Percentiles rank a stretch among this genome's conserved stretches.
These are phyloP conservation scores for Erythrobasidium hasegawianum DNA, from an alignment of 1,284 basidiomycete genomes.

Conservation along the genomic window DNA sequence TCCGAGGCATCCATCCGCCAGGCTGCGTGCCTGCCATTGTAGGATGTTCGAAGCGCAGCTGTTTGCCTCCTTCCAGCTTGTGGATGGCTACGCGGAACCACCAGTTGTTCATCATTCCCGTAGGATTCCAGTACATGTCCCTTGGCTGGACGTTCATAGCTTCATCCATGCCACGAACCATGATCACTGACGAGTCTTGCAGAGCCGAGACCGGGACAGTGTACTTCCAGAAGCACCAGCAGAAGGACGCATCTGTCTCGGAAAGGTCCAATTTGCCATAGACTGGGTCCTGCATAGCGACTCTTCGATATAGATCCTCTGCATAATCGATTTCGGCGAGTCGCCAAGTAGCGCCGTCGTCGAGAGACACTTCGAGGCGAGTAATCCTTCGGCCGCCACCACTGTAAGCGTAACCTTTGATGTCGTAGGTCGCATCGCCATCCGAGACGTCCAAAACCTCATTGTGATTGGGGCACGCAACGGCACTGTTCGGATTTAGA, in stretches of 20 bases:
- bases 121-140: conserved; percentile 54
- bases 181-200: conserved; percentile 51
- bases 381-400: conserved; percentile 63
- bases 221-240: conserved; percentile 65
- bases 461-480: conserved; percentile 60
- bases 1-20: conserved; percentile 65
- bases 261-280: conserved; percentile 55
- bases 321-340: conserved; percentile 57
- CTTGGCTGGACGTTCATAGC: conserved; percentile 54
- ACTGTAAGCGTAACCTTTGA: conserved; percentile 60
- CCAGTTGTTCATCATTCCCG: conserved; percentile 46
- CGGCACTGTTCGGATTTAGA: conserved; percentile 62
- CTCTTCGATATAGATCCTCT: conserved; percentile 57
- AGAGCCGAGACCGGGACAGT: conserved; percentile 52
- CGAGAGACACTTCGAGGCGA: conserved; percentile 61
- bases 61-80: conserved; percentile 43
- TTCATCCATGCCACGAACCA: conserved; percentile 62
- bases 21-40: conserved; percentile 56
- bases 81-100: conserved; percentile 62
- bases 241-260: conserved; percentile 58
- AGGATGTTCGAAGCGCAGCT: conserved; percentile 61
- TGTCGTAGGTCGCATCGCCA: conserved; percentile 48
- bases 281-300: conserved; percentile 46
- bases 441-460: conserved; percentile 52
- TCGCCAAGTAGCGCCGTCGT: conserved; percentile 59